Percentiles rank a stretch among this genome's conserved stretches.
These are phyloP conservation scores for Entomortierella chlamydospora DNA, from an alignment of 192 early-diverging fungal species.

Conservation along the genomic window DNA sequence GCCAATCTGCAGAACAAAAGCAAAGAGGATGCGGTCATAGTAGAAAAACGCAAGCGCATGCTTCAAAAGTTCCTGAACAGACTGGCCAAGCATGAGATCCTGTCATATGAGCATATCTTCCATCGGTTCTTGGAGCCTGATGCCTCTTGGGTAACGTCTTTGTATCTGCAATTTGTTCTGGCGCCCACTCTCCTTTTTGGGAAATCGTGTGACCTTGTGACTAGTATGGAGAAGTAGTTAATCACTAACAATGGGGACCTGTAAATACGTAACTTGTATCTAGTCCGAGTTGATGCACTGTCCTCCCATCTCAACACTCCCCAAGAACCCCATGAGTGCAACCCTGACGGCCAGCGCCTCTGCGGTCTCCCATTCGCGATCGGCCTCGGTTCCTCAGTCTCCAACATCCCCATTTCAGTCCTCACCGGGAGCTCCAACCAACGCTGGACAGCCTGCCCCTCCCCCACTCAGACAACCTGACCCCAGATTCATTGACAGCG, in stretches of 20 bases:
- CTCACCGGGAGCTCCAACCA: constrained; percentile 49
- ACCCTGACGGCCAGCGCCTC: constrained; percentile 58
- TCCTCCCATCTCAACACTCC: constrained; percentile 74
- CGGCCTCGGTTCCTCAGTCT: constrained; percentile 13
- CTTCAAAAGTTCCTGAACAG: constrained; percentile 95
- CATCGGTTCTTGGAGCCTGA: constrained; percentile 91
- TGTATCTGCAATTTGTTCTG: neutral
- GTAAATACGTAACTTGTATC: neutral
- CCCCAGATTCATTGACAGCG: constrained; percentile 87
- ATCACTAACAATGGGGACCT: neutral
- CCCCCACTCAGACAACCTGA: constrained; percentile 77
- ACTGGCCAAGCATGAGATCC: constrained; percentile 86
- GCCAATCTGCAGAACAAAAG: constrained; percentile 86
- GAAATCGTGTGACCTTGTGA: neutral
- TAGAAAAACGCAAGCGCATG: constrained; percentile 92
- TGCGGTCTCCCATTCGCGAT: constrained; percentile 36
- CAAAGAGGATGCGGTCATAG: constrained; percentile 91
- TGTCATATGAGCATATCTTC: constrained; percentile 89
- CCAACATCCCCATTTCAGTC: constrained; percentile 15
- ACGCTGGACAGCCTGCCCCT: constrained; percentile 39
- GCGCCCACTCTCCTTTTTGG: neutral
- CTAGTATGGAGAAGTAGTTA: neutral
- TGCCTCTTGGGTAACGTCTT: constrained; percentile 70
- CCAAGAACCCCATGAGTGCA: constrained; percentile 75
- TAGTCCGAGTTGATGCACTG: constrained; percentile 79